These are phyloP conservation scores for Pseudogymnoascus sp. DNA, from an alignment of 2,329 filamentous ascomycete genomes.

Conservation along the genomic window DNA sequence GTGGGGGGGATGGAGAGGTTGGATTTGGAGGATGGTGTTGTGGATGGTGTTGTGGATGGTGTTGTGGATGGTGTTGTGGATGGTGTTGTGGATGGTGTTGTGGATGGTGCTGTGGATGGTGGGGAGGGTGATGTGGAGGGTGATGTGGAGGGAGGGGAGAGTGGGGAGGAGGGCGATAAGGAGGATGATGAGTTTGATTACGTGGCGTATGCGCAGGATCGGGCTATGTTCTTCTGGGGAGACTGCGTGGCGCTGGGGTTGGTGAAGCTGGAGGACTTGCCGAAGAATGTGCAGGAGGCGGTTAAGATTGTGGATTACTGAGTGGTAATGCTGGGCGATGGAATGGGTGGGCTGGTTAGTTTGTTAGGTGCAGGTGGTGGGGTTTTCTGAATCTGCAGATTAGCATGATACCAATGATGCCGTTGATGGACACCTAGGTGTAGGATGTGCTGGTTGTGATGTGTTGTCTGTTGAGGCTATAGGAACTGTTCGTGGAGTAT, in stretches of 20 bases:
- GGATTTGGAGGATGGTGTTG: slow-evolving; percentile 18
- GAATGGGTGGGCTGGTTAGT: not conserved
- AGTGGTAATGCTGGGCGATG: not conserved
- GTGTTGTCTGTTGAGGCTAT: not conserved
- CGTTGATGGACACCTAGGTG: not conserved
- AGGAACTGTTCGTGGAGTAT: not conserved
- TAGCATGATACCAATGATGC: slow-evolving; percentile 3
- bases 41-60: not conserved
- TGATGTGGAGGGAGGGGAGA: slow-evolving; percentile 12
- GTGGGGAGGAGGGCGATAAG: slow-evolving; percentile 17
- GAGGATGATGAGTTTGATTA: slow-evolving; percentile 81
- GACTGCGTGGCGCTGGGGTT: slow-evolving; percentile 76
- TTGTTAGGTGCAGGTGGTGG: not conserved
- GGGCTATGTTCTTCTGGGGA: slow-evolving; percentile 90
- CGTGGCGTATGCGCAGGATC: slow-evolving; percentile 80
- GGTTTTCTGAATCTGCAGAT: not conserved
- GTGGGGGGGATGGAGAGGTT: slow-evolving; percentile 13
- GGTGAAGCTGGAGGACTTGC: slow-evolving; percentile 68
- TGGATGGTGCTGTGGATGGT: not conserved
- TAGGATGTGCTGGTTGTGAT: not conserved
- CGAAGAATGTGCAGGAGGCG: slow-evolving; percentile 53
- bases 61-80: not conserved
- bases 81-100: not conserved
- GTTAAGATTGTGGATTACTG: slow-evolving; percentile 66
- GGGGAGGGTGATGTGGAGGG: slow-evolving; percentile 18